Conservation (phyloP, 2,329 filamentous ascomycete genomes). For the Pseudogymnoascus destructans region DNA sequence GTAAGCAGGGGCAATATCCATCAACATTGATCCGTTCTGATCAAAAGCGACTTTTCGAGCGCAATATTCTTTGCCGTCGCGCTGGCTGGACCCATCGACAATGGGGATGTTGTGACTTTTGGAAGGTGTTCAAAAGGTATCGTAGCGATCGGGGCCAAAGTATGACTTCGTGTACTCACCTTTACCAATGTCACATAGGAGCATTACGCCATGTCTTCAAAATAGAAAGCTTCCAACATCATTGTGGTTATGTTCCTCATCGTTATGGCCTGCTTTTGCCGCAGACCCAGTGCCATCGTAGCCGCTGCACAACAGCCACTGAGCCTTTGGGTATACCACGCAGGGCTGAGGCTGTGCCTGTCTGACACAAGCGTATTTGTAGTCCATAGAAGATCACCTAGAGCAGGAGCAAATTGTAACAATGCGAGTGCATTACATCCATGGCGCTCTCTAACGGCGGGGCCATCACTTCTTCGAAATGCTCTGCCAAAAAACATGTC, state of each 20-base stretch:
- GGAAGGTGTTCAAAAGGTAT: not conserved
- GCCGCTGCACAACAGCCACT: not conserved
- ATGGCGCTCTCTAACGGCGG: not conserved
- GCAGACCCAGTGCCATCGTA: not conserved
- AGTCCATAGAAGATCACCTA: not conserved
- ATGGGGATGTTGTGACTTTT: not conserved
- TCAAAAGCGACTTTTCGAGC: not conserved
- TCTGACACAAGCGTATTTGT: not conserved
- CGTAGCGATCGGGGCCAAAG: not conserved
- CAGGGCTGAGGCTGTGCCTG: not conserved
- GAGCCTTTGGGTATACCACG: not conserved
- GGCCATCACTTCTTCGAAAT: not conserved
- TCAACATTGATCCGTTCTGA: not conserved
- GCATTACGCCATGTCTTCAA: not conserved
- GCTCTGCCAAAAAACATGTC: not conserved
- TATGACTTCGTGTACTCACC: conserved; percentile 1
- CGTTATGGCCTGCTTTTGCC: not conserved
- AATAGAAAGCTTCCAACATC: not conserved
- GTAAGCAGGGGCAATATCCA: not conserved
- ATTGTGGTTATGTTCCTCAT: conserved; percentile 1
- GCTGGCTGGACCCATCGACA: not conserved
- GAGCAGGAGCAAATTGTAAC: not conserved
- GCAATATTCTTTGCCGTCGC: not conserved
- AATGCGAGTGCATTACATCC: conserved; percentile 2
- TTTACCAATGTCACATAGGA: not conserved